phyloP scores from a whole-genome alignment of 306 rosid genomes.

The Oxytropis ochrocephala region DNA sequence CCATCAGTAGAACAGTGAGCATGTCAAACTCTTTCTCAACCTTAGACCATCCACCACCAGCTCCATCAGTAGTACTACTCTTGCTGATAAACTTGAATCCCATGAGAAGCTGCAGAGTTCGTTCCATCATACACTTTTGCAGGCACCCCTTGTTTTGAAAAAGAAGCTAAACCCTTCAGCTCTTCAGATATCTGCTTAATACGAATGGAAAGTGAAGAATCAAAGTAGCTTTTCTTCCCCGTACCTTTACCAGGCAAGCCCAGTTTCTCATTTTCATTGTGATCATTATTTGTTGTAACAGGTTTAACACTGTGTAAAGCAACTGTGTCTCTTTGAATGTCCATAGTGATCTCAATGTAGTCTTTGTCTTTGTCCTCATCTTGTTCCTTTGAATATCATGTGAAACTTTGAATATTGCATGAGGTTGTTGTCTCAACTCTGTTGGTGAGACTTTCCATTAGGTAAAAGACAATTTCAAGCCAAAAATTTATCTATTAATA shows the following conservation, averaged over 20 bases:
- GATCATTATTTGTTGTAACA: not conserved
- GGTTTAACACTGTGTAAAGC: slow-evolving; percentile 39
- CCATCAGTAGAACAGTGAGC: slow-evolving; percentile 36
- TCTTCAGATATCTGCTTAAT: slow-evolving; percentile 46
- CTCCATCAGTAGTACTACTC: slow-evolving; percentile 9
- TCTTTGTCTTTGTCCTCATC: slow-evolving; percentile 9
- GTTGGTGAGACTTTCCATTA: too few relatives aligned
- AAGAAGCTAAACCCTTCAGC: slow-evolving; percentile 37
- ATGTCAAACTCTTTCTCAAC: slow-evolving; percentile 42
- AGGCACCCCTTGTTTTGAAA: slow-evolving; percentile 21
- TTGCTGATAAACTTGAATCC: slow-evolving; percentile 47
- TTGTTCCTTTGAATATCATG: not conserved
- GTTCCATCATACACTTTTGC: slow-evolving; percentile 28
- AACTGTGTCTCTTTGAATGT: slow-evolving; percentile 34
- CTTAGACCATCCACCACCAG: slow-evolving; percentile 34
- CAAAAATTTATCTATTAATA: too few relatives aligned
- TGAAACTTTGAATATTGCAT: not conserved
- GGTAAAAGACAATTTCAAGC: too few relatives aligned
- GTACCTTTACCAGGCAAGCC: slow-evolving; percentile 25
- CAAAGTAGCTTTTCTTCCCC: slow-evolving; percentile 41
- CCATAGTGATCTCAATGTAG: slow-evolving; percentile 44
- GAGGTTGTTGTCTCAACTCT: not conserved
- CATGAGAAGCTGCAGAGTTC: slow-evolving; percentile 38
- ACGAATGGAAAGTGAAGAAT: slow-evolving; percentile 30
- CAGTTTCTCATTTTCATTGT: slow-evolving; percentile 13